These are phyloP conservation scores for Avicennia marina DNA, from an alignment of 257 asterid genomes.

Conservation along the genomic window DNA sequence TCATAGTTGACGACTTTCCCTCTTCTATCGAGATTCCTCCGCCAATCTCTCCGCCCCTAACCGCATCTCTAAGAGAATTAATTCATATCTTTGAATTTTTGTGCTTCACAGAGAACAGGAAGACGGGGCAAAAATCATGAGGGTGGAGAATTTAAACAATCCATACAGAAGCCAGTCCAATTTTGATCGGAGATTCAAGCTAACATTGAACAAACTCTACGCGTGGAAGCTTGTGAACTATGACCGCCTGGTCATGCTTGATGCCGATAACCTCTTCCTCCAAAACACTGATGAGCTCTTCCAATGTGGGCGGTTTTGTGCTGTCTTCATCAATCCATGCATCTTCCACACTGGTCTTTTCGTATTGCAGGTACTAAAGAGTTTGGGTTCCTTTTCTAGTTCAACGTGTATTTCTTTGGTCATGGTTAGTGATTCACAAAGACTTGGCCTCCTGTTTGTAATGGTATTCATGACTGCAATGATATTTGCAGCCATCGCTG, in stretches of 20 bases:
- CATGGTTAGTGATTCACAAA: background rate
- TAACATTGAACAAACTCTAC: slow-evolving; percentile 75
- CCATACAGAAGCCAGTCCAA: slow-evolving; percentile 57
- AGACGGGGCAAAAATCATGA: slow-evolving; percentile 71
- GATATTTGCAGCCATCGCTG: slow-evolving; percentile 62
- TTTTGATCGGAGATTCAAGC: slow-evolving; percentile 62
- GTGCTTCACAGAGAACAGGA: slow-evolving; percentile 44
- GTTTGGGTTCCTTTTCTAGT: too few relatives aligned
- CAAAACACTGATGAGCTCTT: slow-evolving; percentile 69
- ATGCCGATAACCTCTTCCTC: slow-evolving; percentile 87
- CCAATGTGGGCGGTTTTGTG: slow-evolving; percentile 90
- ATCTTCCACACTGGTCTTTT: slow-evolving; percentile 94
- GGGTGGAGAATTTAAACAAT: slow-evolving; percentile 64
- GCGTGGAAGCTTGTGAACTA: slow-evolving; percentile 89
- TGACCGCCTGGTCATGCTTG: slow-evolving; percentile 85
- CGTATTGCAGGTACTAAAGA: slow-evolving; percentile 72
- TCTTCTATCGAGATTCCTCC: too few relatives aligned
- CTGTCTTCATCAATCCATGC: slow-evolving; percentile 93
- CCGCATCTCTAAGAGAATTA: too few relatives aligned
- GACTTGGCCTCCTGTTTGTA: background rate
- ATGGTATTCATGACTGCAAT: slow-evolving; percentile 1
- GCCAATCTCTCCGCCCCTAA: too few relatives aligned
- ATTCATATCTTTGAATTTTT: too few relatives aligned
- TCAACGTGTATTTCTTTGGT: too few relatives aligned
- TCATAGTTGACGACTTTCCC: too few relatives aligned